A percentile compares a stretch with the other conserved stretches of the same genome.
phyloP scores from a whole-genome alignment of 78 protist genomes.

The Speleostelium caveatum region DNA sequence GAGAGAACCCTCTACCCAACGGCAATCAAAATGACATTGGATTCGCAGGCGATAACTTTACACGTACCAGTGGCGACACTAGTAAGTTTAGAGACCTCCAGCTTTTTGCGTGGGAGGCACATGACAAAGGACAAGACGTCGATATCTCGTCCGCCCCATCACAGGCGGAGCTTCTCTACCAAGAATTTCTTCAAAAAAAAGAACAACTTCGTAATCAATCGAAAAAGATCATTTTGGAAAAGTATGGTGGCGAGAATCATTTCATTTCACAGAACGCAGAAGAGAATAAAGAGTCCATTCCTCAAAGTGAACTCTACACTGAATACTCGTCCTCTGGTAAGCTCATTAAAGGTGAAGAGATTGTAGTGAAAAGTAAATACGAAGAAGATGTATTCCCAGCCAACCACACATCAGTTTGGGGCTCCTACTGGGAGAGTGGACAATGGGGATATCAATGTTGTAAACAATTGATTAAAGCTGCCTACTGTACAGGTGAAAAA shows the following conservation, averaged over 20 bases:
- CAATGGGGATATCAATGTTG: slow-evolving; percentile 97
- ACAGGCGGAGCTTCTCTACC: slow-evolving; percentile 86
- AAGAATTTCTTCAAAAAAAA: slow-evolving; percentile 73
- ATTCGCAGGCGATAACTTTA: slow-evolving; percentile 93
- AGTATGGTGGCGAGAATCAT: slow-evolving; percentile 95
- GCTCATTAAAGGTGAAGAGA: slow-evolving; percentile 86
- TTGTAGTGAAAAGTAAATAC: slow-evolving; percentile 77
- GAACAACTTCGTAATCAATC: slow-evolving; percentile 45
- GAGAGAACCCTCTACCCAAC: slow-evolving; percentile 92
- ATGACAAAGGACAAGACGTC: slow-evolving; percentile 86
- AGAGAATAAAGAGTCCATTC: slow-evolving; percentile 59
- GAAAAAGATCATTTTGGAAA: slow-evolving; percentile 60
- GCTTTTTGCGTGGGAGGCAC: slow-evolving; percentile 89
- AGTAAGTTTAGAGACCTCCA: slow-evolving; percentile 83
- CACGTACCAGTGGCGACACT: slow-evolving; percentile 91
- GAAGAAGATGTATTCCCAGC: slow-evolving; percentile 91
- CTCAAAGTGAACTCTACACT: slow-evolving; percentile 93
- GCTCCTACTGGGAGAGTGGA: slow-evolving; percentile 93
- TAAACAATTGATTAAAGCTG: slow-evolving; percentile 65
- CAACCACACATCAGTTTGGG: slow-evolving; percentile 97
- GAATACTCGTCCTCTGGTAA: slow-evolving; percentile 93
- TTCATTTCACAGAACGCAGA: slow-evolving; percentile 76
- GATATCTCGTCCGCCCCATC: slow-evolving; percentile 96
- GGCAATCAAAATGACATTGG: slow-evolving; percentile 9
- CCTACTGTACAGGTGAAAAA: slow-evolving; percentile 94